Evolutionary conservation across 345 rosid species (phyloP), one percentile per base, ranked within the genome.

Genomic region (Bruguiera sexangula): DNA sequence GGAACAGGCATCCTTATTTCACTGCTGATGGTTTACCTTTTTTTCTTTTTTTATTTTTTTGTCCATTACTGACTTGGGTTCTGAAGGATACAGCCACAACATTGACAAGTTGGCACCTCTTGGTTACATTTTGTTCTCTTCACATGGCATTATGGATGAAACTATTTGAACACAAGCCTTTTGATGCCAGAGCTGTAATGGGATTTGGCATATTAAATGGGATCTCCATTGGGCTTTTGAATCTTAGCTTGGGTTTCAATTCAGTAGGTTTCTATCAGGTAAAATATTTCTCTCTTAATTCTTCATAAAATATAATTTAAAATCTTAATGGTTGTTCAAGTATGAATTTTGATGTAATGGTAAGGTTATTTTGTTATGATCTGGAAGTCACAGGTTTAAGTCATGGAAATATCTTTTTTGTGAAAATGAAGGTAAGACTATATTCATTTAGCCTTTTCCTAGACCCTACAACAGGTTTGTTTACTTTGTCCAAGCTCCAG

Each of bases 191-290:
- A 84, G 97, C 96, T 73, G 99, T 96, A 46, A 96, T 92, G 98
- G 99, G 99, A 69, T 96, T 96, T 88, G 99, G 99, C 72, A 85
- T 96, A 64, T 78, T 96, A 65, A 96, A 96, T 83, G 99, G 99
- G 43, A 92, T 90, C 71, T 96, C 99, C 53, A 96, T 96, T 60
- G 99, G 99, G 55, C 89, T 96, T 68, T 70, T 96, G 78, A 96
- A 96, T 84, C 99, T 96, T 71, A 92, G 99, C 80, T 78, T 96
- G 86, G 99, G 99, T 36, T 96, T 96, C 82, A 96, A 96, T 68
- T 96, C 99, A 6, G 99, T 96, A 68, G 99, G 99, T 71, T 96
- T 96, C 76, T 96, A 96, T 73, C 99, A 96, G 97, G 99, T 96
- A 83, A 73, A 18, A 63, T 58, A 68, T 26, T 74, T 53, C 75